phyloP scores from a whole-genome alignment of 2,329 filamentous ascomycete species.

The Talaromyces sp. region DNA sequence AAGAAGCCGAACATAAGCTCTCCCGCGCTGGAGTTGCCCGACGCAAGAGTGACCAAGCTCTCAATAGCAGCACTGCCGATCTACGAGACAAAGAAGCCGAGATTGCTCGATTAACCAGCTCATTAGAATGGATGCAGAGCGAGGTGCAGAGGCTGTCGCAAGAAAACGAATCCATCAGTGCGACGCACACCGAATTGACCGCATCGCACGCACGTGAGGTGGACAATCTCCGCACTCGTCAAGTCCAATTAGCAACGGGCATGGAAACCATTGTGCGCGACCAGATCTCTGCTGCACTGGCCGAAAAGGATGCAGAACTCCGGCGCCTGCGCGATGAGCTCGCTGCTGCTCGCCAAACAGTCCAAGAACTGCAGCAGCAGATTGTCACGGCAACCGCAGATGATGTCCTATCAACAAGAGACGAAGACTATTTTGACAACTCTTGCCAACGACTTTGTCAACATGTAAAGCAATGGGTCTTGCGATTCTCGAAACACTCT shows the following conservation, averaged over 20 bases:
- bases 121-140: constrained; percentile 72
- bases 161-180: constrained; percentile 73
- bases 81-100: constrained; percentile 80
- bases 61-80: constrained; percentile 62
- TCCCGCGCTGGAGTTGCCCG: constrained; percentile 52
- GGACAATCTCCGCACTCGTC: constrained; percentile 61
- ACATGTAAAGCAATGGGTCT: constrained; percentile 94
- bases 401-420: constrained; percentile 72
- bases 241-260: constrained; percentile 57
- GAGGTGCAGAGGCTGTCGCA: constrained; percentile 78
- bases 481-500: constrained; percentile 96
- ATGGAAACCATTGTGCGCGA: constrained; percentile 59
- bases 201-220: constrained; percentile 70
- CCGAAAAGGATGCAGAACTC: constrained; percentile 81
- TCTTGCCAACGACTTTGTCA: constrained; percentile 93
- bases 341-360: constrained; percentile 61
- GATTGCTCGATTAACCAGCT: constrained; percentile 75
- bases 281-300: constrained; percentile 62
- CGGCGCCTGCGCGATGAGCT: constrained; percentile 72
- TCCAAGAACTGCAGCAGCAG: constrained; percentile 56
- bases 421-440: constrained; percentile 93
- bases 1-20: constrained; percentile 62
- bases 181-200: constrained; percentile 72
- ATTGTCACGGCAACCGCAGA: constrained; percentile 58
- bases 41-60: constrained; percentile 51